Evolutionary conservation across 1,284 basidiomycete species (phyloP).

Genomic region (Takashimella tepidaria): DNA sequence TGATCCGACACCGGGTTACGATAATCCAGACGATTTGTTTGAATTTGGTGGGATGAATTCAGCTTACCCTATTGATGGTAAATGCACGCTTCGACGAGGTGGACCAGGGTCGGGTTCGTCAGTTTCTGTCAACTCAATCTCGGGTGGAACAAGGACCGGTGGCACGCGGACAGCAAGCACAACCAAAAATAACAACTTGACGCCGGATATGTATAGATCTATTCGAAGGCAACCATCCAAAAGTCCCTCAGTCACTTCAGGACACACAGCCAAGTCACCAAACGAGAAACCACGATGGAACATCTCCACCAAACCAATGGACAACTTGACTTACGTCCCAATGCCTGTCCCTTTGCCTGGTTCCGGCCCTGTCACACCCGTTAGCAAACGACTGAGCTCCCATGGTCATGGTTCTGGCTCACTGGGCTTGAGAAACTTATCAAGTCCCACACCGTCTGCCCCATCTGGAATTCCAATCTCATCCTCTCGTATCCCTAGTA

Average conservation of each 20-base stretch:
- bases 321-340: neutral
- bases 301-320: constrained; percentile 9
- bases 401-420: constrained; percentile 1
- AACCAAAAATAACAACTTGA: neutral
- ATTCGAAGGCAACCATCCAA: neutral
- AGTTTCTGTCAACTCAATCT: neutral
- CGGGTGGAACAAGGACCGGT: neutral
- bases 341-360: neutral
- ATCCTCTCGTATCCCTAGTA: neutral
- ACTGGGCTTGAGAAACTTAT: neutral
- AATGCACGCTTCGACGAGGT: neutral
- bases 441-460: neutral
- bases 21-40: neutral
- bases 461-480: neutral
- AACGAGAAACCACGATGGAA: constrained; percentile 31
- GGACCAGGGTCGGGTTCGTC: neutral
- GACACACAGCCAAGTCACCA: neutral
- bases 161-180: no score
- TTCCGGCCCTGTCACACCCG: constrained; percentile 7
- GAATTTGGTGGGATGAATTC: neutral
- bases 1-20: constrained; percentile 12
- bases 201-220: neutral
- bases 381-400: constrained; percentile 10
- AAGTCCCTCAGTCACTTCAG: neutral
- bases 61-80: neutral